These are phyloP conservation scores for Skeletonema menzelii DNA, from an alignment of 108 stramenopile species.

Conservation along the genomic window DNA sequence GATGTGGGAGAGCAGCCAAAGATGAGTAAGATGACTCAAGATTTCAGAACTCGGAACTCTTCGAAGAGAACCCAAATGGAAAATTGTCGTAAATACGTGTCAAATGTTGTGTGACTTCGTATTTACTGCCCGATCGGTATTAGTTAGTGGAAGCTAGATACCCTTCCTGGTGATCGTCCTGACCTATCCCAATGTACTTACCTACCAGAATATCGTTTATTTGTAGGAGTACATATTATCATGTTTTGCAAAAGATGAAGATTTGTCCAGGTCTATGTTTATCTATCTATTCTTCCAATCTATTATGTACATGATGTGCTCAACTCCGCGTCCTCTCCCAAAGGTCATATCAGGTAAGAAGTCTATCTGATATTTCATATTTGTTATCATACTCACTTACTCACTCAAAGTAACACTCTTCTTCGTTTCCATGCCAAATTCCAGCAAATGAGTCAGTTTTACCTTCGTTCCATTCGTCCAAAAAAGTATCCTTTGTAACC, in stretches of 20 bases:
- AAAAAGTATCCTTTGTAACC: conserved; percentile 55
- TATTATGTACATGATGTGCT: not conserved
- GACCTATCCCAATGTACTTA: too few species aligned
- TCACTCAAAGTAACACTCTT: conserved; percentile 76
- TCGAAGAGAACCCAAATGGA: not conserved
- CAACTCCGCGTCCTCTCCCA: too few species aligned
- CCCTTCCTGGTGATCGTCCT: too few species aligned
- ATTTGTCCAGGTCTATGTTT: too few species aligned
- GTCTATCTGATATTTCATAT: not conserved
- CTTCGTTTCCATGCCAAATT: conserved; percentile 68
- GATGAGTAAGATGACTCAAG: not conserved
- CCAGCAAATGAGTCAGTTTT: conserved; percentile 59
- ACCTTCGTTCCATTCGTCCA: conserved; percentile 50
- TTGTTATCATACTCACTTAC: not conserved
- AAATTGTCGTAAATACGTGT: too few species aligned
- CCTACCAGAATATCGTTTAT: too few species aligned
- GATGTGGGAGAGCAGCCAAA: too few species aligned
- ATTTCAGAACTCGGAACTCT: not conserved
- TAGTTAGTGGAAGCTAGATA: too few species aligned
- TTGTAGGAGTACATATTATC: too few species aligned
- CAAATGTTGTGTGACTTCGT: too few species aligned
- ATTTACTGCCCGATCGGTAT: too few species aligned
- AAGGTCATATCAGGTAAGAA: not conserved
- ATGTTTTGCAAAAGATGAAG: too few species aligned
- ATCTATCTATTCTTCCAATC: not conserved